Conservation (phyloP, 345 rosid species). For the Dipteronia dyeriana region DNA sequence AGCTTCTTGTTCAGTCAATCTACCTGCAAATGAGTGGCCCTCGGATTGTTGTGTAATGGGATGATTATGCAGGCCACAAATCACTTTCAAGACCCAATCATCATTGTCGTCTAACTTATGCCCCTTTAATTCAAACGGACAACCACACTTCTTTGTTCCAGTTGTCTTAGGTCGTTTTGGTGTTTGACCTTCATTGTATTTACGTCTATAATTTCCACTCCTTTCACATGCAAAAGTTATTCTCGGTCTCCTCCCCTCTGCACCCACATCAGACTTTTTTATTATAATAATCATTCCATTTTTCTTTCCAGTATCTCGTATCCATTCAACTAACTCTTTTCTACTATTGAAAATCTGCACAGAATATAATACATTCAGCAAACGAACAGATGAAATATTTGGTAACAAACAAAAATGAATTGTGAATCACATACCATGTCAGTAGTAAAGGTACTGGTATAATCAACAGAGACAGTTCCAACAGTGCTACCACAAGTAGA, state of each 20-base stretch:
- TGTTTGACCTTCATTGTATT: constrained; percentile 4
- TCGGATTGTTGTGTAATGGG: constrained; percentile 9
- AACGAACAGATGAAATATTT: neutral
- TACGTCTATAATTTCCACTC: constrained; percentile 23
- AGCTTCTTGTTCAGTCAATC: constrained; percentile 23
- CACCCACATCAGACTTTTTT: constrained; percentile 22
- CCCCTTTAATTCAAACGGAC: constrained; percentile 22
- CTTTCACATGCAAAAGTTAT: constrained; percentile 23
- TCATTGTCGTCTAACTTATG: constrained; percentile 17
- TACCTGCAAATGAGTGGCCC: constrained; percentile 24
- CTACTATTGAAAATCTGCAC: constrained; percentile 14
- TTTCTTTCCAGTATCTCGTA: constrained; percentile 18
- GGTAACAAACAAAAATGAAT: neutral
- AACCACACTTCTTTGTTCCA: constrained; percentile 22
- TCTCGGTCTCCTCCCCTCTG: constrained; percentile 21
- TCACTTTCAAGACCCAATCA: constrained; percentile 24
- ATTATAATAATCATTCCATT: constrained; percentile 19
- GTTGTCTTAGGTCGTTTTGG: constrained; percentile 17
- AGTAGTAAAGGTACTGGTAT: constrained; percentile 14
- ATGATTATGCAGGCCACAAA: constrained; percentile 27
- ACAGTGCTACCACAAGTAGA: constrained; percentile 23
- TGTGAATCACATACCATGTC: constrained; percentile 10
- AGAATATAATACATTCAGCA: neutral
- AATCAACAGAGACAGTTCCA: constrained; percentile 20
- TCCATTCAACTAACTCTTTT: constrained; percentile 19